A percentile compares a stretch with the other conserved stretches of the same genome.
Evolutionary conservation across 345 rosid species (phyloP).

Genomic region (Brassica juncea): DNA sequence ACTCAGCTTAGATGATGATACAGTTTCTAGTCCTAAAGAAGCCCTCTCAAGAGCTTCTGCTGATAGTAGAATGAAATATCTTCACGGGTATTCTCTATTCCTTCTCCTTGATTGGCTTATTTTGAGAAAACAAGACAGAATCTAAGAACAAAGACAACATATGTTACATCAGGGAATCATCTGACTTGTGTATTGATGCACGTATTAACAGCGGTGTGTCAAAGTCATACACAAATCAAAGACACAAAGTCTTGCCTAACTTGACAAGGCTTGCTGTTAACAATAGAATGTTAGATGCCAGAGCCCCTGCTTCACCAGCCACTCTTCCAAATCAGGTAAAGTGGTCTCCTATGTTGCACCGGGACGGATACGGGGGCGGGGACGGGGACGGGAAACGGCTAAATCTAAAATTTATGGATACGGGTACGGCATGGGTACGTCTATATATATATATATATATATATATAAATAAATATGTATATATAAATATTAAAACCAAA

Average conservation of each 20-base stretch:
- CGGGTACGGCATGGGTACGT: too few species aligned
- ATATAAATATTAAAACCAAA: too few species aligned
- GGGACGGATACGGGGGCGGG: too few species aligned
- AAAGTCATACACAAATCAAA: conserved; percentile 65
- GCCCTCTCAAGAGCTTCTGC: conserved; percentile 97
- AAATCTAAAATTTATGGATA: too few species aligned
- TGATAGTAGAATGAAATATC: conserved; percentile 86
- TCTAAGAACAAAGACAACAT: conserved; percentile 17
- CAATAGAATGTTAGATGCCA: conserved; percentile 71
- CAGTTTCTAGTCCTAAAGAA: conserved; percentile 90
- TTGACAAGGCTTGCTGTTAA: conserved; percentile 78
- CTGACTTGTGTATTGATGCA: conserved; percentile 30
- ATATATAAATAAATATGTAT: too few species aligned
- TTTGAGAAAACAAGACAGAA: conserved; percentile 3
- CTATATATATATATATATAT: too few species aligned
- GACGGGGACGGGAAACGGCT: too few species aligned
- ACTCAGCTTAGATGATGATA: conserved; percentile 78
- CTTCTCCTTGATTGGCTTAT: conserved; percentile 6
- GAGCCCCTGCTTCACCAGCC: conserved; percentile 66
- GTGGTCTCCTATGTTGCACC: too few species aligned
- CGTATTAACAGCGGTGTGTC: conserved; percentile 56
- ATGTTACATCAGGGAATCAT: conserved; percentile 23
- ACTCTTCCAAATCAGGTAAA: conserved; percentile 71
- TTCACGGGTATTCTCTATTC: conserved; percentile 69
- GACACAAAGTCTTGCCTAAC: conserved; percentile 70